Conservation (phyloP, 805 yeast species). For the Debaryomyces tyrocola region DNA sequence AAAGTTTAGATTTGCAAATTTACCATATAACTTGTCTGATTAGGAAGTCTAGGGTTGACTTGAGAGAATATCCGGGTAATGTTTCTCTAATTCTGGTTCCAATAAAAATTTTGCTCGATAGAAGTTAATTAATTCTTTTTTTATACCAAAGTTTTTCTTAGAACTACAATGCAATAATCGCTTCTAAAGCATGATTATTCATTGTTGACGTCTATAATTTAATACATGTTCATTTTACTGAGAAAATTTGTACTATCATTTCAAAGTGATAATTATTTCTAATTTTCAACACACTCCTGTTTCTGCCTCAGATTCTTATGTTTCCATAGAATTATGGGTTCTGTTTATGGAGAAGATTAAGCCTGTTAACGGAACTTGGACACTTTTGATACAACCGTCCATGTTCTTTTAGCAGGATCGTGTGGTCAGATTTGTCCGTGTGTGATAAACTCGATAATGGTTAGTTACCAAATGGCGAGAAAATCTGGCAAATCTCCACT, state of each 20-base stretch:
- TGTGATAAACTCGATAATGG: constrained; percentile 9
- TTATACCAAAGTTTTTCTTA: too few relatives aligned
- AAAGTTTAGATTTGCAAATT: too few relatives aligned
- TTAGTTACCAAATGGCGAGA: neutral
- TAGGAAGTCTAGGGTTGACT: too few relatives aligned
- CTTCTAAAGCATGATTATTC: too few relatives aligned
- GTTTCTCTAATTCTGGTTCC: too few relatives aligned
- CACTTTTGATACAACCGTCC: constrained; percentile 51
- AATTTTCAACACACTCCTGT: constrained; percentile 43
- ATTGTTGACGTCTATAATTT: neutral
- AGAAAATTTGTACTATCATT: neutral
- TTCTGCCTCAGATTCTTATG: constrained; percentile 59
- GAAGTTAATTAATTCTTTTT: too few relatives aligned
- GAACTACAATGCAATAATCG: too few relatives aligned
- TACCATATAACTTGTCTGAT: too few relatives aligned
- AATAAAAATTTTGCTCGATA: too few relatives aligned
- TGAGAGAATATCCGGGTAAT: too few relatives aligned
- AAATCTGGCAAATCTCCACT: constrained; percentile 16
- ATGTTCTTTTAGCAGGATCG: constrained; percentile 45
- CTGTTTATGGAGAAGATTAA: constrained; percentile 62
- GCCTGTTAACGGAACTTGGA: constrained; percentile 39
- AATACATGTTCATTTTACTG: neutral
- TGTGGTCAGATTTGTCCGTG: constrained; percentile 30
- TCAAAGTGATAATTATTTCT: too few relatives aligned
- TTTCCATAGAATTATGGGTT: constrained; percentile 55